phyloP scores from a whole-genome alignment of 441 rosid species.

The Adansonia gregorii region DNA sequence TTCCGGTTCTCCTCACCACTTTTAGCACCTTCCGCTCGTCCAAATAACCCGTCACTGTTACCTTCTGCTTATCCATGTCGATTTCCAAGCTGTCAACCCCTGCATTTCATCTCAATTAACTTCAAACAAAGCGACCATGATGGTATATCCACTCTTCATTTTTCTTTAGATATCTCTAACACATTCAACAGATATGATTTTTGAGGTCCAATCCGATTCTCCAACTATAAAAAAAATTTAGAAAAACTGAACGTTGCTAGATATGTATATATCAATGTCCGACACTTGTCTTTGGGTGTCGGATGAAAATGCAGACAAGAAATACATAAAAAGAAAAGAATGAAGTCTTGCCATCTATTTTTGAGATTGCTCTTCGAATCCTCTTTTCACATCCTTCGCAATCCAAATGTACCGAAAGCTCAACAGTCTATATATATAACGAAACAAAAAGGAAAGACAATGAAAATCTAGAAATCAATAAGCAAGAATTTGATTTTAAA shows the following conservation, averaged over 20 bases:
- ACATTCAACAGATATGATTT: neutral
- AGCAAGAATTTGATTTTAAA: neutral
- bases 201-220: neutral
- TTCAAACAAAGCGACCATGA: neutral
- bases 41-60: conserved; percentile 72
- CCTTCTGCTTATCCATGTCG: conserved; percentile 75
- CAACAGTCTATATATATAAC: conserved; percentile 51
- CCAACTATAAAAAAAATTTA: no score
- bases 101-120: conserved; percentile 24
- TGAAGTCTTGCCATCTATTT: conserved; percentile 55
- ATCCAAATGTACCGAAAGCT: conserved; percentile 86
- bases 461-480: neutral
- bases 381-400: conserved; percentile 82
- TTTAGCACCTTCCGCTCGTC: conserved; percentile 69
- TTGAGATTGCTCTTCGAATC: conserved; percentile 70
- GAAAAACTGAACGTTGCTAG: no score
- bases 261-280: neutral
- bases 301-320: neutral
- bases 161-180: neutral
- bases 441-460: neutral
- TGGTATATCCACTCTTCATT: neutral
- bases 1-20: conserved; percentile 74
- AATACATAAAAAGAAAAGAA: neutral
- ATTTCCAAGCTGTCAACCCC: conserved; percentile 77
- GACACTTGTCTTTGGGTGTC: neutral